Base-by-base conservation (phyloP, 2,329 filamentous ascomycete species). In the Talaromyces sp. region DNA sequence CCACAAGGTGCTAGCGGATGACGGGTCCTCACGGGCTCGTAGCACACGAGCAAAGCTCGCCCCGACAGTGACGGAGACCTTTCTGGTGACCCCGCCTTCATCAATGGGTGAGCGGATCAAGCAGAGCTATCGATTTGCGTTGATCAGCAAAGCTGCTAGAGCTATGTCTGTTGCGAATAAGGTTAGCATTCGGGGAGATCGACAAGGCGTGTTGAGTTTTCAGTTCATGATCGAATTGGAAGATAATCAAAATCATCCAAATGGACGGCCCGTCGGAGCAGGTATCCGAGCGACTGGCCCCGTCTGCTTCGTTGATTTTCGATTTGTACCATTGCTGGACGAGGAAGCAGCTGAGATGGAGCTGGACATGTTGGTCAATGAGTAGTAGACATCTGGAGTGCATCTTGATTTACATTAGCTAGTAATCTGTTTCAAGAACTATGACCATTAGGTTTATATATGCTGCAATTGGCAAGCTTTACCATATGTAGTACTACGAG, bases 181-280 rank as follows among this genome's bases (percentile, higher is more conserved):
- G 74, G 92, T 97, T 52, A 96, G 91, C 68, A 82, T 99, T 56
- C 82, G 94, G 14, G 88, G 91, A 0, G 94, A 99, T 72, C 81
- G 83, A 2, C 90, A 96, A 69, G 93, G 94, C 0, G 93, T 99
- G 27, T 73, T 99, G 59, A 97, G 90, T 72, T 76, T 97, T 70
- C 94, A 99, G 68, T 97, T 97, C 66, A 94, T 99, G 88, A 87
- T 99, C 14, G 91, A 97, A 68, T 80, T 92, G 37, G 90, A 94
- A 56, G 82, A 63, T 41, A 42, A 22, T 83, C 6, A 82, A 20
- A 20, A 20, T 19, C 17, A 83, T 39, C 54, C 55, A 8, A 54
- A 58, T 39, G 64, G 62, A 19, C 60, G 61, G 14, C 53, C 60
- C 17, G 61, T 65, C 42, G 61, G 55, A 24, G 55, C 62, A 20